A percentile compares a stretch with the other conserved stretches of the same genome.
phyloP scores from a whole-genome alignment of 228 moss, liverwort and hornwort genomes.

The Sphagnum magellanicum region DNA sequence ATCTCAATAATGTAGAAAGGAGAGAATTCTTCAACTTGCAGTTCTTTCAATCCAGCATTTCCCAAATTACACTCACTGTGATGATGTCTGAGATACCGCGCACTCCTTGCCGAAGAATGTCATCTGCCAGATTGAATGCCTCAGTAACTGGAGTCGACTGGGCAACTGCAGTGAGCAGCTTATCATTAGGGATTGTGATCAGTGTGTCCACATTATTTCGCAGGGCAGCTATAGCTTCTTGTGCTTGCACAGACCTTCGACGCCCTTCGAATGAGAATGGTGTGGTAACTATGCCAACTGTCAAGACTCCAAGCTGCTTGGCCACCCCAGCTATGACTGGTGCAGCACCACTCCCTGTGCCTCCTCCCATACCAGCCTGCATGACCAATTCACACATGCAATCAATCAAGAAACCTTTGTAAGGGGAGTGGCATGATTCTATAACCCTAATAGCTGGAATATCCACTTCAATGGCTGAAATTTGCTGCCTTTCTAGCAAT shows the following conservation, averaged over 20 bases:
- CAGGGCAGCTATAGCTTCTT: slow-evolving; percentile 88
- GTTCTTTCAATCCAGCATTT: neutral
- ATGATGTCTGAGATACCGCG: slow-evolving; percentile 98
- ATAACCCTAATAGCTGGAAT: too few relatives aligned
- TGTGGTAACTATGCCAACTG: slow-evolving; percentile 93
- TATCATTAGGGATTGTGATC: slow-evolving; percentile 91
- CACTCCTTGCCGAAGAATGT: slow-evolving; percentile 95
- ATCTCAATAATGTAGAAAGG: neutral
- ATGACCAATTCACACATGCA: neutral
- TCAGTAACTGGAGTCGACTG: slow-evolving; percentile 95
- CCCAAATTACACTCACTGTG: slow-evolving; percentile 40
- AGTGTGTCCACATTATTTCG: slow-evolving; percentile 92
- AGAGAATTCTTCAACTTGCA: neutral
- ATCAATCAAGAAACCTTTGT: too few relatives aligned
- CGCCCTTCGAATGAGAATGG: slow-evolving; percentile 97
- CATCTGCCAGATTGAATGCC: slow-evolving; percentile 94
- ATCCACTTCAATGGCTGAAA: too few relatives aligned
- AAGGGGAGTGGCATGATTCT: too few relatives aligned
- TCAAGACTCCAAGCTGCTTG: slow-evolving; percentile 81
- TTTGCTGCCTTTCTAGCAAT: too few relatives aligned
- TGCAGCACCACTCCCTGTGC: slow-evolving; percentile 95
- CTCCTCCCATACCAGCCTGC: slow-evolving; percentile 99
- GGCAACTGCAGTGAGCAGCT: slow-evolving; percentile 89
- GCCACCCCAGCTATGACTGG: slow-evolving; percentile 93
- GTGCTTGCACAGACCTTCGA: slow-evolving; percentile 88